These are phyloP conservation scores for Tuber brumale DNA, from an alignment of 495 filamentous ascomycete species.

Conservation along the genomic window DNA sequence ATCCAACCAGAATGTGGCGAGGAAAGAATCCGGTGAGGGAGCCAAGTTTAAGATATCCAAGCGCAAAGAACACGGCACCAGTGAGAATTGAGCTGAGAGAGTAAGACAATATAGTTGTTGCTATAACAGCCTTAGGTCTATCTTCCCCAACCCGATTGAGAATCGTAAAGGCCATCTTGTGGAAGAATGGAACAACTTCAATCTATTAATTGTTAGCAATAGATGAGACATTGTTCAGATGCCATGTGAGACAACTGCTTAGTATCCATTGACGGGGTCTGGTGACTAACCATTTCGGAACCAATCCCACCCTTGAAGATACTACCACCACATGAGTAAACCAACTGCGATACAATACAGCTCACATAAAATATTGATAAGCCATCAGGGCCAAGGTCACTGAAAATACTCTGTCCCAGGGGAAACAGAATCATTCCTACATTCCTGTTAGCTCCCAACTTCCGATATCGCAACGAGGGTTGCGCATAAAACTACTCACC, in stretches of 20 bases:
- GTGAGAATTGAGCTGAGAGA: slow-evolving; percentile 87
- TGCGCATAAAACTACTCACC: slow-evolving; percentile 47
- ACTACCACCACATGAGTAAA: slow-evolving; percentile 79
- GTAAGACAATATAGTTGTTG: slow-evolving; percentile 86
- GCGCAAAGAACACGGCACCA: slow-evolving; percentile 79
- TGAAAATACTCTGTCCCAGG: slow-evolving; percentile 74
- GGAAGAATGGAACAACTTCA: slow-evolving; percentile 95
- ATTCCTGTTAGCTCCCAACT: slow-evolving; percentile 2
- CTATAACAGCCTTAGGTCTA: slow-evolving; percentile 74
- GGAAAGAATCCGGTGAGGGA: slow-evolving; percentile 95
- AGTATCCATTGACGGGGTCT: not conserved
- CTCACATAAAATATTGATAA: slow-evolving; percentile 99
- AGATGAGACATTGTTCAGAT: slow-evolving; percentile 8
- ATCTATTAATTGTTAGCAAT: slow-evolving; percentile 51
- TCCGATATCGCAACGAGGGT: not conserved
- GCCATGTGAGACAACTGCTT: not conserved
- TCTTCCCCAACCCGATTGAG: slow-evolving; percentile 68
- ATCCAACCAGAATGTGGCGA: slow-evolving; percentile 89
- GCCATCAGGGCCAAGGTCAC: slow-evolving; percentile 75
- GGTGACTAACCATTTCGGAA: slow-evolving; percentile 71
- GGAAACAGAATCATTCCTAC: slow-evolving; percentile 90
- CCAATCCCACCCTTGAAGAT: slow-evolving; percentile 88
- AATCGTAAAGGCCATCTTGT: slow-evolving; percentile 91
- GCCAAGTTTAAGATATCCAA: slow-evolving; percentile 78
- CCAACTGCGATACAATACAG: slow-evolving; percentile 86